These are phyloP conservation scores for Colletotrichum destructivum DNA, from an alignment of 2,329 filamentous ascomycete species.

Conservation along the genomic window DNA sequence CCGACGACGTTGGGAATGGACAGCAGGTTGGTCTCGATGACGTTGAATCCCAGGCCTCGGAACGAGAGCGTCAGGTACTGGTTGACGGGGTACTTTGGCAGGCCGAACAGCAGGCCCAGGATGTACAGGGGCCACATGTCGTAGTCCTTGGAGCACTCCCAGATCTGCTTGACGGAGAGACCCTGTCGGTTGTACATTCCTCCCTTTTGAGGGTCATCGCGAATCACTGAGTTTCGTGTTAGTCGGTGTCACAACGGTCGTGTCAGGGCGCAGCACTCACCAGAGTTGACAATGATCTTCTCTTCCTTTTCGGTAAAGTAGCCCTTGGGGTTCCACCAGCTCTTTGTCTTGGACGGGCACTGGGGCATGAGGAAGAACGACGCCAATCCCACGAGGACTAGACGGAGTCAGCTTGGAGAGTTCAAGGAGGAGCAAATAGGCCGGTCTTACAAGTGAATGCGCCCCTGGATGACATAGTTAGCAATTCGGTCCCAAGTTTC, in stretches of 20 bases:
- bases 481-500: not conserved
- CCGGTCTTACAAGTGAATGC: slow-evolving; percentile 54
- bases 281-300: slow-evolving; percentile 70
- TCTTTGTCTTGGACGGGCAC: slow-evolving; percentile 56
- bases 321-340: slow-evolving; percentile 64
- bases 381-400: slow-evolving; percentile 62
- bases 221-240: slow-evolving; percentile 51
- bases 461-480: slow-evolving; percentile 45
- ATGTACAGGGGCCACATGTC: slow-evolving; percentile 71
- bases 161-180: slow-evolving; percentile 63
- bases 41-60: slow-evolving; percentile 48
- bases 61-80: slow-evolving; percentile 49
- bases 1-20: slow-evolving; percentile 61
- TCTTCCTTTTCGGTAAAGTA: slow-evolving; percentile 72
- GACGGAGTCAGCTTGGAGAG: slow-evolving; percentile 57
- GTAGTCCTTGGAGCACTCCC: slow-evolving; percentile 66
- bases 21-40: slow-evolving; percentile 64
- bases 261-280: slow-evolving; percentile 45
- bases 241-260: not conserved
- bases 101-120: slow-evolving; percentile 60
- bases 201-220: slow-evolving; percentile 70
- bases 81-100: slow-evolving; percentile 46
- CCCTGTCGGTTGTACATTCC: slow-evolving; percentile 72
- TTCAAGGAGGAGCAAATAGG: no score
- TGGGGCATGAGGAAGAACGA: slow-evolving; percentile 52